phyloP scores from a whole-genome alignment of 192 early-diverging fungal genomes.

The Gigaspora rosea region DNA sequence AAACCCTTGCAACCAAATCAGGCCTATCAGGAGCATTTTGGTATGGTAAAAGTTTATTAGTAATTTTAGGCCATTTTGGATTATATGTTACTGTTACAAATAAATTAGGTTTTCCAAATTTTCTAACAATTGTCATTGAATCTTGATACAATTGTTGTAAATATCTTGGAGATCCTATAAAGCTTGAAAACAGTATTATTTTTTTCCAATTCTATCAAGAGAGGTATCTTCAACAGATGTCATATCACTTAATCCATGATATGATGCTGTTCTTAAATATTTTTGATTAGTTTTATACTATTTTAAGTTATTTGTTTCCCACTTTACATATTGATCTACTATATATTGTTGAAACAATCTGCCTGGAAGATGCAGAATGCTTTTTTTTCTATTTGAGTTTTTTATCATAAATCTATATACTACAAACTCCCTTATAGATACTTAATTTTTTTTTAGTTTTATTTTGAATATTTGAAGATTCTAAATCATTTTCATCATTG shows the following conservation, averaged over 20 bases:
- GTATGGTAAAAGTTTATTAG: background rate
- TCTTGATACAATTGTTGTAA: constrained; percentile 35
- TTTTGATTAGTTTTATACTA: constrained; percentile 28
- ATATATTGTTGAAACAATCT: constrained; percentile 36
- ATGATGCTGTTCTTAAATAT: background rate
- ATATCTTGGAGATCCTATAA: constrained; percentile 32
- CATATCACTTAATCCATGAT: constrained; percentile 26
- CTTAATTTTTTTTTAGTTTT: too few species aligned
- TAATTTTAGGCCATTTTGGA: too few species aligned
- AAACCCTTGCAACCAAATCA: constrained; percentile 35
- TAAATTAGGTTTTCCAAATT: too few species aligned
- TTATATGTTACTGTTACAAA: too few species aligned
- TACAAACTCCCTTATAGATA: too few species aligned
- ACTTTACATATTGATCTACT: constrained; percentile 39
- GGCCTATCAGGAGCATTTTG: too few species aligned
- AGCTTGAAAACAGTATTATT: constrained; percentile 33
- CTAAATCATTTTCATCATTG: too few species aligned
- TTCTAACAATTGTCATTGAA: too few species aligned
- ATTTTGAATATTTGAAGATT: too few species aligned
- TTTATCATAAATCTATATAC: too few species aligned
- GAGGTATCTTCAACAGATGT: background rate
- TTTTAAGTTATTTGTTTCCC: constrained; percentile 14
- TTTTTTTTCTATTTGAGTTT: background rate
- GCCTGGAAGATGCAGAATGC: constrained; percentile 29
- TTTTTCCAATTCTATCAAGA: background rate